Evolutionary conservation across 2,329 filamentous ascomycete genomes (phyloP).

Genomic region (Botrytis pseudocinerea): DNA sequence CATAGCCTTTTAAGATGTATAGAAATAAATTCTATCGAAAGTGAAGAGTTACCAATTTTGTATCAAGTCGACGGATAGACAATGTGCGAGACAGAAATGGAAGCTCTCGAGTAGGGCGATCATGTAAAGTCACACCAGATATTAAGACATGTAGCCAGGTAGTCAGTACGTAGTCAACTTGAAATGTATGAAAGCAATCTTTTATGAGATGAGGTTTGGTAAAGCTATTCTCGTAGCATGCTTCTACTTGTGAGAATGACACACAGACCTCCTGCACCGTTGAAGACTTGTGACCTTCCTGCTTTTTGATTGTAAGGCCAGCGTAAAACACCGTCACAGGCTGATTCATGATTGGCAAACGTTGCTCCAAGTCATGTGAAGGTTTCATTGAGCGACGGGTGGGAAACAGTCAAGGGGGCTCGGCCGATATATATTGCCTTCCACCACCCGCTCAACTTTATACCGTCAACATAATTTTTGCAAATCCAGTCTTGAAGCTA

Average conservation of each 20-base stretch:
- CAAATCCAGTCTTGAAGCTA: neutral
- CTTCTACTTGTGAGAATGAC: neutral
- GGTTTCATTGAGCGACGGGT: neutral
- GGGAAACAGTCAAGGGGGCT: neutral
- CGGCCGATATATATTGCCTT: neutral
- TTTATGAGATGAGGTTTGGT: neutral
- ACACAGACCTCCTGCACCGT: neutral
- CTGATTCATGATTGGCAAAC: neutral
- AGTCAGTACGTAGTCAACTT: too few species aligned
- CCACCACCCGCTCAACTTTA: fast-evolving
- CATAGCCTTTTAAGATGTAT: neutral
- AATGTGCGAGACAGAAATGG: neutral
- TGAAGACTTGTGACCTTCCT: neutral
- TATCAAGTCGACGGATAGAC: neutral
- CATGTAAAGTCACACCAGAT: too few species aligned
- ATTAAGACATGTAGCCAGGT: too few species aligned
- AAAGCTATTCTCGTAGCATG: neutral
- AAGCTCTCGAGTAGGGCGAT: too few species aligned
- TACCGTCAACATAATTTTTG: neutral
- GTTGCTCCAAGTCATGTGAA: neutral
- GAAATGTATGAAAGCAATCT: neutral
- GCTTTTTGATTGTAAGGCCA: neutral
- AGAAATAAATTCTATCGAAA: neutral
- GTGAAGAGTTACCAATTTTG: neutral
- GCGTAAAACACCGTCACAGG: neutral